Base-by-base conservation (phyloP, 2,329 filamentous ascomycete species). In the Fusarium incarnatum region DNA sequence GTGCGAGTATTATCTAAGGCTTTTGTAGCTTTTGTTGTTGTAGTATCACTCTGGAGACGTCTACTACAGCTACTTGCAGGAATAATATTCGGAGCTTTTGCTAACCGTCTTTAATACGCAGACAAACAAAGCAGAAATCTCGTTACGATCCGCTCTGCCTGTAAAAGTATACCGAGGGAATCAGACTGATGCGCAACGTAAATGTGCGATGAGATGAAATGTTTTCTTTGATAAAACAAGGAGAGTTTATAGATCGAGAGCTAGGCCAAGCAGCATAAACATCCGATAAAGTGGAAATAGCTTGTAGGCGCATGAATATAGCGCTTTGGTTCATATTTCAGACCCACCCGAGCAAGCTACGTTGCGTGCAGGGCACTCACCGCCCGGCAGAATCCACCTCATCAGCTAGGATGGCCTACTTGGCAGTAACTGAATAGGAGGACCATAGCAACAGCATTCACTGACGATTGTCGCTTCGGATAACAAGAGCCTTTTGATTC, bases 381-480 rank as follows among this genome's bases (percentile, higher is more conserved):
- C 79, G 79, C 79, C 79, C 69, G 79, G 79, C 79, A 80, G 75
- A 80, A 77, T 73, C 64, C 64, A 73, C 71, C 71, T 75, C 68
- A 73, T 75, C 68, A 72, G 70, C 70, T 67, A 72, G 53, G 70
- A 72, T 71, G 59, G 65, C 64, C 67, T 74, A 70, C 68, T 67
- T 74, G 73, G 66, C 70, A 71, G 65, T 66, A 61, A 64, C 65
- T 68, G 64, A 76, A 75, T 75, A 76, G 75, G 75, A 76, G 73
- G 64, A 60, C 62, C 61, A 59, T 59, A 63, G 56, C 62, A 71
- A 59, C 68, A 58, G 60, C 66, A 70, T 67, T 68, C 63, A 64
- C 57, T 64, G 64, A 64, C 62, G 64, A 60, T 57, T 56, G 46
- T 66, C 63, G 57, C 60, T 37, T 59, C 32, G n/a, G 44, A 49